Conservation (phyloP, 2,329 filamentous ascomycete genomes). For the Alternaria burnsii region DNA sequence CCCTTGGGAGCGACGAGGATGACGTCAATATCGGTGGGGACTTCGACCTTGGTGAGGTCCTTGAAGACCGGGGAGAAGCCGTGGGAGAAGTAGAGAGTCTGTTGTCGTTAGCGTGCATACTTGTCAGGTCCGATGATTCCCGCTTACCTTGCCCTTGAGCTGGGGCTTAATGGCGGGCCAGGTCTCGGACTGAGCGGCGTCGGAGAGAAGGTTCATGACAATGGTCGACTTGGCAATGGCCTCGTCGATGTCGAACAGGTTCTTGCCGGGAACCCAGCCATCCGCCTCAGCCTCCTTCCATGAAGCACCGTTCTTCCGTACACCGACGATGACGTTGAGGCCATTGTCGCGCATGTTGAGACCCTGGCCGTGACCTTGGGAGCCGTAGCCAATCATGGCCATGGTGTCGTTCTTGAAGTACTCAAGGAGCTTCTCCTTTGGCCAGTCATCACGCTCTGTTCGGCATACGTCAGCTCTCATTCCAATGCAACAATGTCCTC, state of each 20-base stretch:
- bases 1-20: slow-evolving; percentile 99
- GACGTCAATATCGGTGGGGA: slow-evolving; percentile 94
- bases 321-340: slow-evolving; percentile 98
- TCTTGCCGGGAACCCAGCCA: slow-evolving; percentile 98
- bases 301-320: slow-evolving; percentile 96
- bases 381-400: slow-evolving; percentile 97
- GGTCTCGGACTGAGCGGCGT: slow-evolving; percentile 98
- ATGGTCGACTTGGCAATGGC: slow-evolving; percentile 93
- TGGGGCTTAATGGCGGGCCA: slow-evolving; percentile 99
- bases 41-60: slow-evolving; percentile 98
- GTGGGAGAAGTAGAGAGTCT: slow-evolving; percentile 99
- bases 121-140: slow-evolving; percentile 30
- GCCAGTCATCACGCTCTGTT: slow-evolving; percentile 96
- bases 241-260: slow-evolving; percentile 98
- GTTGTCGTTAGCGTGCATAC: slow-evolving; percentile 18
- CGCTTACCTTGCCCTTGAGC: slow-evolving; percentile 91
- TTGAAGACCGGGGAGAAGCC: slow-evolving; percentile 99
- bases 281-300: slow-evolving; percentile 98
- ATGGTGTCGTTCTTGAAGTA: slow-evolving; percentile 99
- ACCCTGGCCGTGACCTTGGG: slow-evolving; percentile 98
- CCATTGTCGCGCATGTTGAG: slow-evolving; percentile 99
- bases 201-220: slow-evolving; percentile 98
- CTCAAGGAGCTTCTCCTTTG: slow-evolving; percentile 95
- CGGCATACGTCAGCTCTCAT: slow-evolving; percentile 30
- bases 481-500: slow-evolving; percentile 15